Conservation (phyloP, 768 basidiomycete genomes). For the Hericium alpestre region DNA sequence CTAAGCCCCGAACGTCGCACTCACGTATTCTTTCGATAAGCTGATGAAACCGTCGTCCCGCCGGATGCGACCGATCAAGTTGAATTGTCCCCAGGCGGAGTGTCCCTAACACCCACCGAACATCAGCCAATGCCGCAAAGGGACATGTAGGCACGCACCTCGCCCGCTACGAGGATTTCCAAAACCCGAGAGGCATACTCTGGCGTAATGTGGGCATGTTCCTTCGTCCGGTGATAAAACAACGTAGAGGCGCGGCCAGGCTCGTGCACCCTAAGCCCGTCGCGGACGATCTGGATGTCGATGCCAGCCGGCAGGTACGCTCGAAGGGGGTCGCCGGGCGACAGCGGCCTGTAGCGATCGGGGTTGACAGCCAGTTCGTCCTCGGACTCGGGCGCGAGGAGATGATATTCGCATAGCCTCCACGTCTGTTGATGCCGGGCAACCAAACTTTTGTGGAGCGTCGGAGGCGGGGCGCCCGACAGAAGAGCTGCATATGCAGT, state of each 20-base stretch:
- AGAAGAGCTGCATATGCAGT: constrained; percentile 70
- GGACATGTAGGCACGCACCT: constrained; percentile 30
- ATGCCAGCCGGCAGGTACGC: constrained; percentile 51
- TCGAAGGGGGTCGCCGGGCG: constrained; percentile 49
- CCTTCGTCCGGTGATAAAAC: constrained; percentile 18
- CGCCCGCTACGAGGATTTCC: constrained; percentile 67
- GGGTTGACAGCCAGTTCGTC: constrained; percentile 20
- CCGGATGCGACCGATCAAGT: constrained; percentile 67
- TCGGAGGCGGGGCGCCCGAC: constrained; percentile 52
- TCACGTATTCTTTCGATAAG: constrained; percentile 77
- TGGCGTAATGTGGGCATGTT: constrained; percentile 1
- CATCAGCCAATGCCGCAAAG: background rate
- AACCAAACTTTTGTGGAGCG: constrained; percentile 63
- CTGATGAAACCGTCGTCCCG: constrained; percentile 74
- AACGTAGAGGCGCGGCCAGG: constrained; percentile 23
- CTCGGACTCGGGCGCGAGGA: constrained; percentile 25
- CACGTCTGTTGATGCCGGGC: constrained; percentile 86
- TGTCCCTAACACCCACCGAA: constrained; percentile 50
- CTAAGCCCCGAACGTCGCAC: constrained; percentile 6
- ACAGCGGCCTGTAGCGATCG: constrained; percentile 24
- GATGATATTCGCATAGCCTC: constrained; percentile 72
- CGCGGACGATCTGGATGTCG: constrained; percentile 34
- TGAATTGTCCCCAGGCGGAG: constrained; percentile 87
- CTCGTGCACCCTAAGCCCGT: constrained; percentile 39
- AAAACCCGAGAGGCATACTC: constrained; percentile 22